Conservation (phyloP, 2,329 filamentous ascomycete species). For the Verticillium nubilum region DNA sequence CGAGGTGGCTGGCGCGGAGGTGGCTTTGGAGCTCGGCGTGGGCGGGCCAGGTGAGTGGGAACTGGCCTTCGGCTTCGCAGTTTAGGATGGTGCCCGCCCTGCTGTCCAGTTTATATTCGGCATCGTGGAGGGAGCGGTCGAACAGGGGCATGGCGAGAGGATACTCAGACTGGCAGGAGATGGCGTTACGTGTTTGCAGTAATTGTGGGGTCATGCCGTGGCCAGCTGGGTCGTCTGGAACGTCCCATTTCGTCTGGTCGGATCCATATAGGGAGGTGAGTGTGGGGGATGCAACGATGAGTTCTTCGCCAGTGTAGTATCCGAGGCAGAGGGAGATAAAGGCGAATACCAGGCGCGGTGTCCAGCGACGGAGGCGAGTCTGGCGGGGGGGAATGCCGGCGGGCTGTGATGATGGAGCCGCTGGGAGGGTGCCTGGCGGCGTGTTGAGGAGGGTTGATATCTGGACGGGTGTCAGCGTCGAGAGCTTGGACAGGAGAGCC, state of each 20-base stretch:
- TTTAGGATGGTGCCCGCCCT: too few relatives aligned
- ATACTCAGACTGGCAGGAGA: not conserved
- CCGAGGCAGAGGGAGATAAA: constrained; percentile 1
- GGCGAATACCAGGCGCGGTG: constrained; percentile 3
- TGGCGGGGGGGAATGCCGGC: not conserved
- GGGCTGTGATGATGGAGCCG: not conserved
- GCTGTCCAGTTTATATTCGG: not conserved
- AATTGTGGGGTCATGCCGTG: not conserved
- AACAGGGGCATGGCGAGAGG: not conserved
- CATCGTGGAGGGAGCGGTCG: not conserved
- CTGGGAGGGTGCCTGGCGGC: not conserved
- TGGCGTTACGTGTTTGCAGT: not conserved
- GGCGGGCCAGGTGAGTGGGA: not conserved
- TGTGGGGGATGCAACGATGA: not conserved
- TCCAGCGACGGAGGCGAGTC: constrained; percentile 1
- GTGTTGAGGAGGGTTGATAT: constrained; percentile 11
- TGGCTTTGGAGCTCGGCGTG: not conserved
- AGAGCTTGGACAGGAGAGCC: constrained; percentile 10
- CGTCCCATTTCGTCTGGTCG: not conserved
- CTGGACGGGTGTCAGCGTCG: constrained; percentile 10
- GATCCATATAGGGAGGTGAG: not conserved
- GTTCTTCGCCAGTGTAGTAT: not conserved
- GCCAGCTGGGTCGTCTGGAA: not conserved
- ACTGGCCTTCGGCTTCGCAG: too few relatives aligned
- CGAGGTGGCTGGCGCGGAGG: constrained; percentile 22